phyloP scores from a whole-genome alignment of 768 basidiomycete species.

The Phaeotremella skinneri region DNA sequence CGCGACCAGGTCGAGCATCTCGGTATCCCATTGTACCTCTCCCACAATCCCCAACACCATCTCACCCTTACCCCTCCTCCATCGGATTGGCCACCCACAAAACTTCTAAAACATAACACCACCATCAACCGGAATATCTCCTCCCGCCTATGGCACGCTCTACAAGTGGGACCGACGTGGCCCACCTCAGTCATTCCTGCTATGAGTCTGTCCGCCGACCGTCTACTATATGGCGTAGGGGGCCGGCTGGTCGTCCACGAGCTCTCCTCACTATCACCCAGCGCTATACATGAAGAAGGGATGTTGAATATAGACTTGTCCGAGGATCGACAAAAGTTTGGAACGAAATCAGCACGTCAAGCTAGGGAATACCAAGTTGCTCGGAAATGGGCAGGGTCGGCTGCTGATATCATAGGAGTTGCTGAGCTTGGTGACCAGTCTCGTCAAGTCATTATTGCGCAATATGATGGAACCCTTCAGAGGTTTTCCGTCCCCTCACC shows the following conservation, averaged over 20 bases:
- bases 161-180: constrained; percentile 40
- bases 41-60: constrained; percentile 25
- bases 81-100: constrained; percentile 18
- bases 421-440: constrained; percentile 10
- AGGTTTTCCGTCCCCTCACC: constrained; percentile 1
- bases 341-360: constrained; percentile 16
- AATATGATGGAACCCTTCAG: constrained; percentile 41
- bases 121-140: constrained; percentile 14
- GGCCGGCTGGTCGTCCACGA: constrained; percentile 33
- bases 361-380: constrained; percentile 28
- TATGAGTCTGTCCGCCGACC: constrained; percentile 22
- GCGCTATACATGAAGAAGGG: no score
- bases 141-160: constrained; percentile 26
- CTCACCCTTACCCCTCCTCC: constrained; percentile 17
- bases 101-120: constrained; percentile 21
- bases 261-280: no score
- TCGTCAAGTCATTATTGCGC: constrained; percentile 26
- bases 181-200: constrained; percentile 32
- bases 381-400: constrained; percentile 17
- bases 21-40: constrained; percentile 32
- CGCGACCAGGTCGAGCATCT: constrained; percentile 21
- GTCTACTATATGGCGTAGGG: constrained; percentile 32
- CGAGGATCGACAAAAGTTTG: neutral
- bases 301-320: no score
- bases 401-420: constrained; percentile 37